Percentiles rank a stretch among this genome's conserved stretches.
These are phyloP conservation scores for Lasiodiplodia gonubiensis DNA, from an alignment of 2,329 filamentous ascomycete genomes.

Conservation along the genomic window DNA sequence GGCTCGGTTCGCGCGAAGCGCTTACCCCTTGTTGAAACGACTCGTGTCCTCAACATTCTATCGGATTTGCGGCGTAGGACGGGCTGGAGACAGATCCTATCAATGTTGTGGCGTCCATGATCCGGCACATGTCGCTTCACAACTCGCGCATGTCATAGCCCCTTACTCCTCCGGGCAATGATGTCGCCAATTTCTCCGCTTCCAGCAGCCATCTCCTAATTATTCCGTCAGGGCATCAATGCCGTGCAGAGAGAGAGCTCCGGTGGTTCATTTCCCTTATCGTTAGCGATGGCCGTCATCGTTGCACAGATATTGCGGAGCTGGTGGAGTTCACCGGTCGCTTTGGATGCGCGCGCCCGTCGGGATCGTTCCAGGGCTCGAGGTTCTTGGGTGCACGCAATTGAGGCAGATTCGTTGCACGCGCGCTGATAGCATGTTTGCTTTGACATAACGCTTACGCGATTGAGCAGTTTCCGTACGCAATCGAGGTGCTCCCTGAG, in stretches of 20 bases:
- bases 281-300: not conserved
- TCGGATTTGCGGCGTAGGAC: slow-evolving; percentile 10
- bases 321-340: slow-evolving; percentile 23
- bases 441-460: slow-evolving; percentile 18
- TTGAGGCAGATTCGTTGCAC: slow-evolving; percentile 3
- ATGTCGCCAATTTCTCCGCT: not conserved
- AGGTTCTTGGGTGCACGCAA: slow-evolving; percentile 7
- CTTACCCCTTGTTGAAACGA: slow-evolving; percentile 1
- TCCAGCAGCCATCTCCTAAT: not conserved
- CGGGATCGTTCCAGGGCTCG: slow-evolving; percentile 8
- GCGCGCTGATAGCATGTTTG: slow-evolving; percentile 7
- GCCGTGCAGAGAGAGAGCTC: not conserved
- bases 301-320: slow-evolving; percentile 22
- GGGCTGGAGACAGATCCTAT: slow-evolving; percentile 6
- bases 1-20: slow-evolving; percentile 6
- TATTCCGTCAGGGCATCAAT: not conserved
- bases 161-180: slow-evolving; percentile 10
- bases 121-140: not conserved
- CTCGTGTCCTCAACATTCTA: slow-evolving; percentile 20
- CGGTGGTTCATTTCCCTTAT: not conserved
- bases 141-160: not conserved
- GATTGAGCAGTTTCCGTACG: slow-evolving; percentile 73
- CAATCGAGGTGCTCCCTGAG: slow-evolving; percentile 68
- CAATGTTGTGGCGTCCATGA: not conserved
- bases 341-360: slow-evolving; percentile 8